Conservation (phyloP, 805 yeast species). For the Brettanomyces anomalus region DNA sequence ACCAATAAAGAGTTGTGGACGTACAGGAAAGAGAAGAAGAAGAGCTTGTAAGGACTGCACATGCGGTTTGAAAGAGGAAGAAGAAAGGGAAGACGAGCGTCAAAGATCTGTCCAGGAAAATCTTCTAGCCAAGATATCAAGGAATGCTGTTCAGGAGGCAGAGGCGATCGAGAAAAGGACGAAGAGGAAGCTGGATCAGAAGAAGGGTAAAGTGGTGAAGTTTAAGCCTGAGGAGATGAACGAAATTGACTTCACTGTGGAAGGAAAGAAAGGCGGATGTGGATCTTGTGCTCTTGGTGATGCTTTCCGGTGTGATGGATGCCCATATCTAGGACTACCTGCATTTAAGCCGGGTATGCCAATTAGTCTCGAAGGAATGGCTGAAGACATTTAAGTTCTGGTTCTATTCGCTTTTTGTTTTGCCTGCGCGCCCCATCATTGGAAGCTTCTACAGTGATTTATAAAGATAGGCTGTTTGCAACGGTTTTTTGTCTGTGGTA, state of each 20-base stretch:
- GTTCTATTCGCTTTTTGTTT: neutral
- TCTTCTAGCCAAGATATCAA: slow-evolving; percentile 38
- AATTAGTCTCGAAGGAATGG: slow-evolving; percentile 63
- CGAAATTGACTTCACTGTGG: slow-evolving; percentile 92
- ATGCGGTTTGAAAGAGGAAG: slow-evolving; percentile 89
- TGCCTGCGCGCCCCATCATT: too few relatives aligned
- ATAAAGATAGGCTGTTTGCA: too few relatives aligned
- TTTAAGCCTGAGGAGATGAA: slow-evolving; percentile 64
- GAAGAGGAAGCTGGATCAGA: slow-evolving; percentile 12
- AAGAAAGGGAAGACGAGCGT: slow-evolving; percentile 50
- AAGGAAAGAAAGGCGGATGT: slow-evolving; percentile 96
- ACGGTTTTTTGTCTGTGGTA: too few relatives aligned
- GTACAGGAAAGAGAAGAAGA: slow-evolving; percentile 54
- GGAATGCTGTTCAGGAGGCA: slow-evolving; percentile 45
- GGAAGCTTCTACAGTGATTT: too few relatives aligned
- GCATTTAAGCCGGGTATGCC: slow-evolving; percentile 98
- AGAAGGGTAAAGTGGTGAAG: slow-evolving; percentile 27
- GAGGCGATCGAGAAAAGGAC: slow-evolving; percentile 42
- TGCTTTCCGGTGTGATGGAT: slow-evolving; percentile 96
- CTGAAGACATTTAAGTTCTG: slow-evolving; percentile 54
- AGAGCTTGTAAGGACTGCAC: slow-evolving; percentile 98
- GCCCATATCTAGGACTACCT: slow-evolving; percentile 95
- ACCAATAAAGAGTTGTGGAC: slow-evolving; percentile 43
- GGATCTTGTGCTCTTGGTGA: slow-evolving; percentile 97
- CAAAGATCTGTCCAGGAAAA: slow-evolving; percentile 36